phyloP scores from a whole-genome alignment of 1,284 basidiomycete species.

The Cryptococcus sp. region DNA sequence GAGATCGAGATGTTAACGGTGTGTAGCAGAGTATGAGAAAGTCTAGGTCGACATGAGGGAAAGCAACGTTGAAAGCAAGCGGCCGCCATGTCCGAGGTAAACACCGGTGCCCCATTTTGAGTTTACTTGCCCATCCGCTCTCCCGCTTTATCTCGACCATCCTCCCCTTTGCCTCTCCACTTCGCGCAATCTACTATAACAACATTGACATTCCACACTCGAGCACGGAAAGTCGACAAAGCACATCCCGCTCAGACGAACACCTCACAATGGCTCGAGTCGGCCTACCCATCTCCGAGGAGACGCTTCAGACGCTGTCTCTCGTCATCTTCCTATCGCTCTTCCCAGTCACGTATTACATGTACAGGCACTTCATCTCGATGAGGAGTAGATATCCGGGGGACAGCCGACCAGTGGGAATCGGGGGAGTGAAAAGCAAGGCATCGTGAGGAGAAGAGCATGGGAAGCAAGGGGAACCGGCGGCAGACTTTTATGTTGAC shows the following conservation, averaged over 20 bases:
- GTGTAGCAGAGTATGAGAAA: not conserved
- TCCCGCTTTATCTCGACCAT: too few relatives aligned
- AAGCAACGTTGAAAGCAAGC: too few relatives aligned
- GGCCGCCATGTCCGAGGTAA: too few relatives aligned
- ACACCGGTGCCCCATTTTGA: too few relatives aligned
- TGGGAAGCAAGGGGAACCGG: too few relatives aligned
- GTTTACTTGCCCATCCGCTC: too few relatives aligned
- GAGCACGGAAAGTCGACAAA: too few relatives aligned
- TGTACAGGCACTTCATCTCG: constrained; percentile 17
- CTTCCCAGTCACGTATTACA: constrained; percentile 13
- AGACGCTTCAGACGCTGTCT: constrained; percentile 12
- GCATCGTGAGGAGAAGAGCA: not conserved
- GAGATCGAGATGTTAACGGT: not conserved
- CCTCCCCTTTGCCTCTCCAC: too few relatives aligned
- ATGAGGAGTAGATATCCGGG: constrained; percentile 13
- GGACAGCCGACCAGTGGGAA: not conserved
- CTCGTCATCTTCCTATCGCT: constrained; percentile 12
- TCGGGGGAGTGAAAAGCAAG: constrained; percentile 1
- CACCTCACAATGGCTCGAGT: constrained; percentile 5
- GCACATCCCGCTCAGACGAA: too few relatives aligned
- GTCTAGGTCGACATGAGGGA: not conserved
- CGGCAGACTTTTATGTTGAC: too few relatives aligned
- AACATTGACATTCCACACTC: too few relatives aligned
- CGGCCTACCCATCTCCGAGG: constrained; percentile 9
- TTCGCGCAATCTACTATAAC: too few relatives aligned